phyloP scores from a whole-genome alignment of 805 yeast genomes.

The Cyberlindnera petersonii region DNA sequence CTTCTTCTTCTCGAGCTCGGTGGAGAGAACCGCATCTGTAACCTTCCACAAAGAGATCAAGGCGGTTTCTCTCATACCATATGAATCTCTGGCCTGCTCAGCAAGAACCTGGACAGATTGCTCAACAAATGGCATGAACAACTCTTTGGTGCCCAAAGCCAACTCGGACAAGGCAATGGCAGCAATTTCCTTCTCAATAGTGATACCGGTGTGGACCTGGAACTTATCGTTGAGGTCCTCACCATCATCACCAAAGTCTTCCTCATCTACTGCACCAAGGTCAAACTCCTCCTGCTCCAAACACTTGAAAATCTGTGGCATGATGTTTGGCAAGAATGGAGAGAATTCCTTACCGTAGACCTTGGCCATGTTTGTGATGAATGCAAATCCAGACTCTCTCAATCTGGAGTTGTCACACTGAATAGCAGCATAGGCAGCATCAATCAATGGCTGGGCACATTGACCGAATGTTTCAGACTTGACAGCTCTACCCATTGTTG shows the following conservation, averaged over 20 bases:
- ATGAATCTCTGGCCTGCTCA: conserved; percentile 78
- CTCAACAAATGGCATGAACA: conserved; percentile 75
- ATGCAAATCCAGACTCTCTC: conserved; percentile 92
- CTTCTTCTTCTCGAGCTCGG: conserved; percentile 44
- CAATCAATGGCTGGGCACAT: conserved; percentile 82
- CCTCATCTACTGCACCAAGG: conserved; percentile 50
- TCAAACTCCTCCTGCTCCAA: conserved; percentile 84
- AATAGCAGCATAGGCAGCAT: conserved; percentile 79
- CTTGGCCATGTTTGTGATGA: conserved; percentile 89
- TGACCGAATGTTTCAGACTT: conserved; percentile 85
- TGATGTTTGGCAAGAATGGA: conserved; percentile 73
- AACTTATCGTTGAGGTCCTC: conserved; percentile 67
- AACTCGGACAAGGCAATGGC: conserved; percentile 84
- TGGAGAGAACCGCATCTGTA: conserved; percentile 61
- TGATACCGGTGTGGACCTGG: conserved; percentile 89
- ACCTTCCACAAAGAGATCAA: conserved; percentile 79
- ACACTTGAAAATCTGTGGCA: conserved; percentile 81
- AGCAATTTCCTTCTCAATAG: conserved; percentile 95
- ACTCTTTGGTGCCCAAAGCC: conserved; percentile 80
- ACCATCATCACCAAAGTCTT: conserved; percentile 39
- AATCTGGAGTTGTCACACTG: conserved; percentile 76
- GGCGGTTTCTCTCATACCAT: conserved; percentile 88
- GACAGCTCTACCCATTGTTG: conserved; percentile 95
- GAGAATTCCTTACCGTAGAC: conserved; percentile 90
- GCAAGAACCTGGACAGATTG: conserved; percentile 57